A percentile compares a stretch with the other conserved stretches of the same genome.
phyloP scores from a whole-genome alignment of 1,284 basidiomycete genomes.

The Ceratobasidium sp. region DNA sequence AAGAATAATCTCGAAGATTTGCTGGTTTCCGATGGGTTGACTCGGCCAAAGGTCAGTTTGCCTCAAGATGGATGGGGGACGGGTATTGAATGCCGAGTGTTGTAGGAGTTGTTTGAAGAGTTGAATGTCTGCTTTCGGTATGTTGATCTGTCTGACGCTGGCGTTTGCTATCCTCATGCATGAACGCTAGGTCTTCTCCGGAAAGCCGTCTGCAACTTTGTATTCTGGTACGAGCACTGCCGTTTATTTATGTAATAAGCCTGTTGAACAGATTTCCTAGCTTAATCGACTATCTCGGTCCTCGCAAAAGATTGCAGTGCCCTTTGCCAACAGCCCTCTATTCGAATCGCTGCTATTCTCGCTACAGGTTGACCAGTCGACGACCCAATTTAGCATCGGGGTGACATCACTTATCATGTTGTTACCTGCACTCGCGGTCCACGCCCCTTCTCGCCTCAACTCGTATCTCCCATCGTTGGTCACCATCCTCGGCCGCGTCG shows the following conservation, averaged over 20 bases:
- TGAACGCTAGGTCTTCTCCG: conserved; percentile 18
- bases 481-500: conserved; percentile 67
- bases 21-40: conserved; percentile 66
- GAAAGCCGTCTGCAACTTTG: conserved; percentile 37
- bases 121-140: conserved; percentile 63
- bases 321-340: conserved; percentile 68
- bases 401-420: conserved; percentile 70
- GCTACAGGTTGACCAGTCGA: conserved; percentile 73
- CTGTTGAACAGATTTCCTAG: conserved; percentile 18
- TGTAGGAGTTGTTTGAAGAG: conserved; percentile 59
- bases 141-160: neutral
- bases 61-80: neutral
- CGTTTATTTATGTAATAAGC: neutral
- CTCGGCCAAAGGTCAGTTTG: conserved; percentile 64
- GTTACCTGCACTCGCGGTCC: conserved; percentile 73
- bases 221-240: conserved; percentile 20
- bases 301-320: conserved; percentile 40
- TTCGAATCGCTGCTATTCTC: conserved; percentile 67
- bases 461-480: conserved; percentile 66
- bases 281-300: conserved; percentile 40
- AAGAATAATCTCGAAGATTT: conserved; percentile 78
- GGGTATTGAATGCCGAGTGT: conserved; percentile 36
- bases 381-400: conserved; percentile 68
- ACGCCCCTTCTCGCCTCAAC: conserved; percentile 63
- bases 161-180: neutral